Evolutionary conservation across 495 filamentous ascomycete species (phyloP).

Genomic region (Melanomma pulvis-pyrius): DNA sequence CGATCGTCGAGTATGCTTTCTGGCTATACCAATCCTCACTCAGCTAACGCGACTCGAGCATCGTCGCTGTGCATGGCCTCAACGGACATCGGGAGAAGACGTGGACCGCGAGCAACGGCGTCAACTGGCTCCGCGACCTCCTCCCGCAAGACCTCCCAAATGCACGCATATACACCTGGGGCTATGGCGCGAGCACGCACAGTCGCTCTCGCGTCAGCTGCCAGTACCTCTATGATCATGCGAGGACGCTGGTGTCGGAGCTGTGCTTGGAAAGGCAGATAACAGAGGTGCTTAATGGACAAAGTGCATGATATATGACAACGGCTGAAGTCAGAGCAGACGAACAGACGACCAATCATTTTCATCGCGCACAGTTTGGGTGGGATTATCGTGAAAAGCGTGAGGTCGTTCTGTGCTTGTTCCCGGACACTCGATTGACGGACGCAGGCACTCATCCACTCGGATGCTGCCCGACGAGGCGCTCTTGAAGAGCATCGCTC

Average conservation of each 20-base stretch:
- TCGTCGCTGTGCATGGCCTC: conserved; percentile 56
- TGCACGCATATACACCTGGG: conserved; percentile 55
- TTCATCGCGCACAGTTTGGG: conserved; percentile 40
- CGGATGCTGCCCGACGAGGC: conserved; percentile 12
- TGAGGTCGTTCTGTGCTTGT: conserved; percentile 8
- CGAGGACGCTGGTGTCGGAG: conserved; percentile 41
- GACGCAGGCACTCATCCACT: conserved; percentile 36
- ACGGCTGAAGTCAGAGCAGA: too few species aligned
- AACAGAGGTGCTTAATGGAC: conserved; percentile 36
- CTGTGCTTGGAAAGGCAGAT: conserved; percentile 37
- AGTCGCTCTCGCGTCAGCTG: conserved; percentile 29
- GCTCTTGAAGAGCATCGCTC: conserved; percentile 26
- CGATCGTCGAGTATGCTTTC: conserved; percentile 29
- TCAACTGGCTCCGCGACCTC: conserved; percentile 55
- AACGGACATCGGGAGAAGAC: conserved; percentile 51
- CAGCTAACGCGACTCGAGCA: conserved; percentile 42
- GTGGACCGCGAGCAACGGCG: conserved; percentile 50
- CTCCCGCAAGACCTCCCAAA: conserved; percentile 51
- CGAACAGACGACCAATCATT: conserved; percentile 34
- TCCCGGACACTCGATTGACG: conserved; percentile 9
- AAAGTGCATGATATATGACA: conserved; percentile 11
- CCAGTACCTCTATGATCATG: conserved; percentile 42
- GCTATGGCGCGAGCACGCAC: conserved; percentile 51
- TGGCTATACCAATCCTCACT: conserved; percentile 19
- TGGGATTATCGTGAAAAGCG: conserved; percentile 35